Evolutionary conservation across 2,329 filamentous ascomycete species (phyloP).

Genomic region (Periconia sp.): DNA sequence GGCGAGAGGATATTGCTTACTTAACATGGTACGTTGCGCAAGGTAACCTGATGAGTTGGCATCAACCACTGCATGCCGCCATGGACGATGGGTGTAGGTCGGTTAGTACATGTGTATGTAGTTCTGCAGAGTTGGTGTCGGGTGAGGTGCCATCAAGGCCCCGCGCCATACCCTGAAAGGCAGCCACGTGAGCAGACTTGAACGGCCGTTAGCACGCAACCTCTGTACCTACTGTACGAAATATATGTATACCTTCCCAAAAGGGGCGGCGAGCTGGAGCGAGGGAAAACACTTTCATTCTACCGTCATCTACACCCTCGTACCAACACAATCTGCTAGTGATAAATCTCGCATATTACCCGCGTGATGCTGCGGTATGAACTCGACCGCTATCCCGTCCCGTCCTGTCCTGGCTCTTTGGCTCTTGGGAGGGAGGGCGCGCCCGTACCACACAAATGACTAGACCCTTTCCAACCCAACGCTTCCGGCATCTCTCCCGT

Average conservation of each 20-base stretch:
- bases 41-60: conserved; percentile 19
- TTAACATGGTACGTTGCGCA: conserved; percentile 11
- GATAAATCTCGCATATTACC: not conserved
- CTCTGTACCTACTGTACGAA: not conserved
- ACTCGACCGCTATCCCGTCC: conserved; percentile 4
- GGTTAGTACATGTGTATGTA: too few relatives aligned
- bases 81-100: too few relatives aligned
- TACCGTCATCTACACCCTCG: conserved; percentile 3
- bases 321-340: not conserved
- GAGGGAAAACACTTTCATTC: conserved; percentile 2
- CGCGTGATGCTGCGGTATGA: not conserved
- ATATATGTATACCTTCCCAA: conserved; percentile 12
- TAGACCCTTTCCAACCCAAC: not conserved
- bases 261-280: conserved; percentile 18
- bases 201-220: not conserved
- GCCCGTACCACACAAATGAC: not conserved
- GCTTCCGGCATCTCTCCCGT: not conserved
- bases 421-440: too few relatives aligned
- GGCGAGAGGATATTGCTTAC: conserved; percentile 2
- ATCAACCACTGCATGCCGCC: conserved; percentile 1
- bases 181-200: not conserved
- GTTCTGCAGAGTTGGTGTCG: too few relatives aligned
- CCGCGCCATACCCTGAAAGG: too few relatives aligned
- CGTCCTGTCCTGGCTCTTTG: not conserved
- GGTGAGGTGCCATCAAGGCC: too few relatives aligned